phyloP scores from a whole-genome alignment of 306 rosid species.

The Heteromeles arbutifolia region DNA sequence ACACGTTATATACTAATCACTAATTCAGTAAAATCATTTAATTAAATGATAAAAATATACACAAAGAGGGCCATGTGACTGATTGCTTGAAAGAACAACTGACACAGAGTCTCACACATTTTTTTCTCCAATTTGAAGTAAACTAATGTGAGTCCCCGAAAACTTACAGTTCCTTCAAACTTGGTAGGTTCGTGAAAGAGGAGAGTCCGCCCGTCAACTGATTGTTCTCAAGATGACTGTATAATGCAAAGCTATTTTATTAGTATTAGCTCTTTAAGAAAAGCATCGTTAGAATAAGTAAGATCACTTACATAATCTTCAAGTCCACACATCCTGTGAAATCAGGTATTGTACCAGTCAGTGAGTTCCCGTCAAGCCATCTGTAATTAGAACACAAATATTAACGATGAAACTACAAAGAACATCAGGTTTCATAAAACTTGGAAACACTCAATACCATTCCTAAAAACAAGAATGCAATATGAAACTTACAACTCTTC shows the following conservation, averaged over 20 bases:
- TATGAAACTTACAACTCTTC: constrained; percentile 69
- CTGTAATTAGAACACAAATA: constrained; percentile 28
- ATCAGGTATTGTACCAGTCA: constrained; percentile 77
- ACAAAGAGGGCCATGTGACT: neutral
- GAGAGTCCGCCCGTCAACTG: constrained; percentile 65
- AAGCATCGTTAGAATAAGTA: constrained; percentile 6
- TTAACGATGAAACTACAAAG: neutral
- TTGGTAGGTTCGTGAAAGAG: constrained; percentile 59
- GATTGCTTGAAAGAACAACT: neutral
- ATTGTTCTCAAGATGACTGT: constrained; percentile 89
- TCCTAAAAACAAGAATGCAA: constrained; percentile 19
- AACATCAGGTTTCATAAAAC: neutral
- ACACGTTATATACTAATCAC: neutral
- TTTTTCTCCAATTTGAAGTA: neutral
- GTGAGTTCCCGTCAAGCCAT: constrained; percentile 54
- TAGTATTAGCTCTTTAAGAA: constrained; percentile 19
- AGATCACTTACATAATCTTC: constrained; percentile 60
- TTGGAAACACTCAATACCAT: constrained; percentile 6
- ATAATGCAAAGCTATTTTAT: constrained; percentile 27
- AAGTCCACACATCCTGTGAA: constrained; percentile 65
- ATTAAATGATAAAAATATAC: neutral
- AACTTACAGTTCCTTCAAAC: constrained; percentile 79
- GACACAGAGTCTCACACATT: neutral
- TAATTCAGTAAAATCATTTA: neutral
- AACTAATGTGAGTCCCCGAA: constrained; percentile 15